A percentile compares a stretch with the other conserved stretches of the same genome.
phyloP scores from a whole-genome alignment of 2,329 filamentous ascomycete species.

The Macroventuria anomochaeta region DNA sequence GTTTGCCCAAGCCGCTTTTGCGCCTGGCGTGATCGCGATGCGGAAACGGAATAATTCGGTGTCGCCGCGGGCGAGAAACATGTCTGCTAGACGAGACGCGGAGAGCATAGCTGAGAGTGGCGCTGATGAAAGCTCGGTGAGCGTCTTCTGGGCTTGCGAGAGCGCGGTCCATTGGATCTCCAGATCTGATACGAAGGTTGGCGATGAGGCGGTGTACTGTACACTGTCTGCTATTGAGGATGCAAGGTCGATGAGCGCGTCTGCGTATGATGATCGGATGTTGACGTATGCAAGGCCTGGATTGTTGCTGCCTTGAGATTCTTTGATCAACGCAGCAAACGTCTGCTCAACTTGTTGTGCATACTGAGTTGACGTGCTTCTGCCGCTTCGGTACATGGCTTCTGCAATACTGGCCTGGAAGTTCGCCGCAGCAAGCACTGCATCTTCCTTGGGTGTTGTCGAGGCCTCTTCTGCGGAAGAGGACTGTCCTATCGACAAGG shows the following conservation, averaged over 20 bases:
- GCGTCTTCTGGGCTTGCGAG: conserved; percentile 37
- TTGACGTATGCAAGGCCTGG: conserved; percentile 60
- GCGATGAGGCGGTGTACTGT: conserved; percentile 22
- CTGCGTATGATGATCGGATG: conserved; percentile 62
- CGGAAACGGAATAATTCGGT: conserved; percentile 45
- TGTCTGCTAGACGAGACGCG: conserved; percentile 35
- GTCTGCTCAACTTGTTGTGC: conserved; percentile 48
- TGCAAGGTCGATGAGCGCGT: conserved; percentile 62
- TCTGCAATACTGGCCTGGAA: conserved; percentile 65
- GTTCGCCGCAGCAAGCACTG: conserved; percentile 61
- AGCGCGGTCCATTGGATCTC: conserved; percentile 45
- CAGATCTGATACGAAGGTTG: conserved; percentile 22
- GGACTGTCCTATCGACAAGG: conserved; percentile 40
- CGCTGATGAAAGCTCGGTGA: conserved; percentile 32
- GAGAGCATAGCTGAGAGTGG: conserved; percentile 28
- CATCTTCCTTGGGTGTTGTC: conserved; percentile 57
- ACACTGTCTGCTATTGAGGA: conserved; percentile 50
- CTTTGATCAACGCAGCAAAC: conserved; percentile 42
- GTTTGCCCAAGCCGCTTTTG: conserved; percentile 41
- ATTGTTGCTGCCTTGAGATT: conserved; percentile 56
- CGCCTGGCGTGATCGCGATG: conserved; percentile 28
- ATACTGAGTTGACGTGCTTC: conserved; percentile 61
- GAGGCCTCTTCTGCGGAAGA: conserved; percentile 32
- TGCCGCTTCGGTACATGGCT: conserved; percentile 60
- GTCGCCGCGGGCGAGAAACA: conserved; percentile 45